A percentile compares a stretch with the other conserved stretches of the same genome.
These are phyloP conservation scores for Pseudocercospora ulei DNA, from an alignment of 2,329 filamentous ascomycete genomes.

Conservation along the genomic window DNA sequence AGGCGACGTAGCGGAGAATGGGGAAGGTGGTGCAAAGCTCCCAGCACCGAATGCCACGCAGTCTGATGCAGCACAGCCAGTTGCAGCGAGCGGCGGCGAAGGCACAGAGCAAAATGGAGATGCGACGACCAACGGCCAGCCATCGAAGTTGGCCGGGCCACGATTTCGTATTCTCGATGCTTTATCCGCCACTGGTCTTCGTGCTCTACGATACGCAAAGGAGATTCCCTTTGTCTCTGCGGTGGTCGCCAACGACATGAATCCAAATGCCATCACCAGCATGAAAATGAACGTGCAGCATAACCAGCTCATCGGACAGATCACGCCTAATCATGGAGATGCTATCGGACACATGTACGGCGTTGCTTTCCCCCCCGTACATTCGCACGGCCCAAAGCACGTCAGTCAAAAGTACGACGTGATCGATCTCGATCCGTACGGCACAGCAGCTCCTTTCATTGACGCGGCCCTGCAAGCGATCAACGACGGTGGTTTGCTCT, in stretches of 20 bases:
- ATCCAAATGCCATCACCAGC: conserved; percentile 43
- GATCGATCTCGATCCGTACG: conserved; percentile 93
- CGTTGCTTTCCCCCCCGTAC: conserved; percentile 30
- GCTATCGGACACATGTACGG: conserved; percentile 88
- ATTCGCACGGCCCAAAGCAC: conserved; percentile 35
- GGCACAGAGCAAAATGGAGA: neutral
- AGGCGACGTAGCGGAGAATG: neutral
- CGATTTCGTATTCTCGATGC: conserved; percentile 84
- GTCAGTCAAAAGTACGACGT: conserved; percentile 62
- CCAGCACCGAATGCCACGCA: too few relatives aligned
- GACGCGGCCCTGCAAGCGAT: conserved; percentile 82
- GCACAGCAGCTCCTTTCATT: conserved; percentile 82
- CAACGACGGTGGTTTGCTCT: conserved; percentile 78
- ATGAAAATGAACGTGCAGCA: conserved; percentile 79
- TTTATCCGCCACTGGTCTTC: conserved; percentile 82
- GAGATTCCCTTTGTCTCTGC: conserved; percentile 56
- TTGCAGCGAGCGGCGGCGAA: conserved; percentile 2
- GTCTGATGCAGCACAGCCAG: neutral
- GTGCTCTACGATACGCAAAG: conserved; percentile 80
- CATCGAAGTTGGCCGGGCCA: conserved; percentile 31
- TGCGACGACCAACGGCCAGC: conserved; percentile 6
- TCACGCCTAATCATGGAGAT: conserved; percentile 67
- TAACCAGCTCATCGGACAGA: conserved; percentile 62
- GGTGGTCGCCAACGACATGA: conserved; percentile 73
- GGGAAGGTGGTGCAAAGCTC: neutral